phyloP scores from a whole-genome alignment of 306 rosid genomes.

The Clitoria ternatea region DNA sequence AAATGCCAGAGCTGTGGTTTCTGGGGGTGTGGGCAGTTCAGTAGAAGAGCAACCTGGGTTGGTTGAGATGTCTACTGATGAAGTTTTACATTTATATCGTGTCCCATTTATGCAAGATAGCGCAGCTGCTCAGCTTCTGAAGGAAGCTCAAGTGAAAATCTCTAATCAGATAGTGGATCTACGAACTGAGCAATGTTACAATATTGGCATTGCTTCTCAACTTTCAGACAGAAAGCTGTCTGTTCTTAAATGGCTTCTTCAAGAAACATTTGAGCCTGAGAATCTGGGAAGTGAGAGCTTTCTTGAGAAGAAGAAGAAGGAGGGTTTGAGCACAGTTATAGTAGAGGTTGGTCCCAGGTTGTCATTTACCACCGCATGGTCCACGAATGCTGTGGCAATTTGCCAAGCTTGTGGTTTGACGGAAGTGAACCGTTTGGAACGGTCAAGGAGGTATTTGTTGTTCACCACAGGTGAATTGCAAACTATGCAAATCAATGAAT shows the following conservation, averaged over 20 bases:
- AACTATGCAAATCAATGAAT: constrained; percentile 55
- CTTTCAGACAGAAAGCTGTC: constrained; percentile 49
- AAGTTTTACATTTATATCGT: constrained; percentile 63
- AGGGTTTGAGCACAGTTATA: constrained; percentile 54
- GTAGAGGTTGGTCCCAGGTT: constrained; percentile 89
- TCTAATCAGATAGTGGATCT: constrained; percentile 65
- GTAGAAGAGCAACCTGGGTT: constrained; percentile 41
- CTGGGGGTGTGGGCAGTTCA: constrained; percentile 39
- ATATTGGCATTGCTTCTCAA: constrained; percentile 51
- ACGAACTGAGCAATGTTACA: constrained; percentile 75
- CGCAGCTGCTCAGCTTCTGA: constrained; percentile 64
- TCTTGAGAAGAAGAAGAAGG: constrained; percentile 64
- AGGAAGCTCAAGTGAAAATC: constrained; percentile 60
- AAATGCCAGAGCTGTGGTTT: constrained; percentile 49
- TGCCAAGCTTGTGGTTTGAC: constrained; percentile 84
- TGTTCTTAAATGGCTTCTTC: constrained; percentile 79
- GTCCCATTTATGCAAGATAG: constrained; percentile 69
- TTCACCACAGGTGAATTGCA: constrained; percentile 41
- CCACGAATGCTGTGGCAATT: constrained; percentile 84
- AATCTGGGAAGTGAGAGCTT: constrained; percentile 73
- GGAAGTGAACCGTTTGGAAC: constrained; percentile 79
- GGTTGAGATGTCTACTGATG: constrained; percentile 44
- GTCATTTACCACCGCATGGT: constrained; percentile 93
- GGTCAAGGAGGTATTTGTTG: constrained; percentile 83
- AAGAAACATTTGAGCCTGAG: constrained; percentile 85